Evolutionary conservation across 2,329 filamentous ascomycete species (phyloP), one percentile per base, ranked within the genome.

Genomic region (Paraconiothyrium brasiliense): DNA sequence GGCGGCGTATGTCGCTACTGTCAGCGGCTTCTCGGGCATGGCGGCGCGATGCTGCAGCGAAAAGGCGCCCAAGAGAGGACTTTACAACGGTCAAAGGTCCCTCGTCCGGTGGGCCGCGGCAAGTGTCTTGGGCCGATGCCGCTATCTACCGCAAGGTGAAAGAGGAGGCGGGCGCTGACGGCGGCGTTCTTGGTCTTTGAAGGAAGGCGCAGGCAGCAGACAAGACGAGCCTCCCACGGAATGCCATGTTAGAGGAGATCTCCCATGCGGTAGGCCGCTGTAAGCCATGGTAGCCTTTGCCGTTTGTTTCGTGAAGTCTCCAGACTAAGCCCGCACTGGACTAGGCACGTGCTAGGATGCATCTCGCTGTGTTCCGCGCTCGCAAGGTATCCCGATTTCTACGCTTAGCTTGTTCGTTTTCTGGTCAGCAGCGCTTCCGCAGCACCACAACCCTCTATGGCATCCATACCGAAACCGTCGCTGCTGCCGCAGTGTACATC

Each of bases 1-100:
- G 62, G 94, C 95, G 73, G 95, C 95, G 81, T 99, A 99, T 48
- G 92, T 93, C 71, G 93, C 92, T 71, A 95, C 90, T 8, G 90
- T 93, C 61, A 92, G 85, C 58, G 89, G 89, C 83, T 91, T 93
- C 76, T 95, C 92, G 72, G 91, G 92, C 92, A 95, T 94, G 70
- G 71, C 72, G 74, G 66, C 54, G 54, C 54, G 54, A 27, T 48
- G 65, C 69, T 65, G 71, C 43, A 35, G 43, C 39, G 20, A 20
- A 30, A 37, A 32, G 22, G 54, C 54, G 27, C 20, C 54, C 30
- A 9, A n/a, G 22, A 52, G 58, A 46, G 48, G 54, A 37, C 32
- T 46, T 14, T 58, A 16, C 10, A 34, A 35, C 34, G 27, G 32
- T 62, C 67, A 49, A 43, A 51, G 65, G 62, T 66, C 57, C 60